Percentiles rank a stretch among this genome's conserved stretches.
Evolutionary conservation across 352 stramenopile genomes (phyloP).

Genomic region (Paralagenidium karlingii): DNA sequence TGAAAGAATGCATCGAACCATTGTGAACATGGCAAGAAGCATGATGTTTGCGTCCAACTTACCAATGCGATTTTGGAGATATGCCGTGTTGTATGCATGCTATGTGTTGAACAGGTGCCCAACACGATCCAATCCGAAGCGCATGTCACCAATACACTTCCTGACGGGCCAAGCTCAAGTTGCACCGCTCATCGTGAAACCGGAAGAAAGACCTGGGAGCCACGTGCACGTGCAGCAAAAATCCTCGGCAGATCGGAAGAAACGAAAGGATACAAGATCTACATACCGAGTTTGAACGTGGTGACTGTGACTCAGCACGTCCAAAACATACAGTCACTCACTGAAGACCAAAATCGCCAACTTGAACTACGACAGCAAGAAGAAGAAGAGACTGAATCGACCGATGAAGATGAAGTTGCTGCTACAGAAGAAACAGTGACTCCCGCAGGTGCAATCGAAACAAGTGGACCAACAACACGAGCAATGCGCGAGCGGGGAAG

Average conservation of each 20-base stretch:
- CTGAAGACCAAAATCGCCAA: not conserved
- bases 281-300: not conserved
- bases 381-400: too few species aligned
- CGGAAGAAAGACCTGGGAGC: too few species aligned
- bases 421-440: too few species aligned
- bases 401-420: too few species aligned
- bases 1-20: not conserved
- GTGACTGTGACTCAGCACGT: not conserved
- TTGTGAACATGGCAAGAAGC: not conserved
- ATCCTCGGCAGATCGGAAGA: not conserved
- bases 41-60: not conserved
- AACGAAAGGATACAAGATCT: conserved; percentile 1
- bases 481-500: not conserved
- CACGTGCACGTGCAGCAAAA: not conserved
- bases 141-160: not conserved
- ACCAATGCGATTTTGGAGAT: not conserved
- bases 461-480: not conserved
- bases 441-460: not conserved
- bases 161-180: too few species aligned
- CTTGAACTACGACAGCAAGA: too few species aligned
- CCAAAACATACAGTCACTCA: not conserved
- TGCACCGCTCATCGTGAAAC: too few species aligned
- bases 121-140: not conserved
- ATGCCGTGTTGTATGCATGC: not conserved
- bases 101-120: not conserved